Base-by-base conservation (phyloP, 1,139 yeast species). In the Kurtzmaniella natalensis region DNA sequence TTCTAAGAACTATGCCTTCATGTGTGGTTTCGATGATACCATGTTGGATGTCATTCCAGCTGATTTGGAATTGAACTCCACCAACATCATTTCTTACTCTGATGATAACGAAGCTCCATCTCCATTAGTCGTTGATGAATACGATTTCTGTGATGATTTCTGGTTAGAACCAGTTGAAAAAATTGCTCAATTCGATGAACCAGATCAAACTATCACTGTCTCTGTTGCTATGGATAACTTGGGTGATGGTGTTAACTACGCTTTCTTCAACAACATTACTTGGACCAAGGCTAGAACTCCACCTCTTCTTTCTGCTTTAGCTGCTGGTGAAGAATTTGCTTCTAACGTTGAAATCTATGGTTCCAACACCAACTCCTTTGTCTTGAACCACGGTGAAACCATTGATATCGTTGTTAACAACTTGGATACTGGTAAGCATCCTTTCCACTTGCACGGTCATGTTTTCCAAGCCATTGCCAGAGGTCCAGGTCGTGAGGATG, bases 381-480 rank as follows among this genome's bases (percentile, higher is more conserved):
- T 82, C 5, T 63, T 83, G 31, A 77, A 77, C 47, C 59, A 68
- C 21, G 72, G 76, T 41, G 88, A 81, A 38, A 64, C 78, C 32
- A 73, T 86, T 31, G 94, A 86, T 47, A 63, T 87, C 37, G 76
- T 83, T 8, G 57, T 87, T 31, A 84, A 85, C 53, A 82, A 86
- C 41, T 57, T 64, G 40, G 95, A 86, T 57, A 85, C 88, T 35
- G 94, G 94, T 61, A 76, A 76, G 41, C 95, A 87, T 59, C 95
- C 96, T n/a, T 85, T 88, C 80, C 96, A 87, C 55, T 63, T 87
- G 46, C 96, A 87, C 48, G 96, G 96, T 22, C 94, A 85, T 57
- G 71, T 68, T 40, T 84, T 86, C 70, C 94, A 87, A 69, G 68
- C 84, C 7, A 53, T 85, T 35, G 76, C 71, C 32, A 73, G 86